Evolutionary conservation across 2,329 filamentous ascomycete genomes (phyloP).

Genomic region (Scorias spongiosa): DNA sequence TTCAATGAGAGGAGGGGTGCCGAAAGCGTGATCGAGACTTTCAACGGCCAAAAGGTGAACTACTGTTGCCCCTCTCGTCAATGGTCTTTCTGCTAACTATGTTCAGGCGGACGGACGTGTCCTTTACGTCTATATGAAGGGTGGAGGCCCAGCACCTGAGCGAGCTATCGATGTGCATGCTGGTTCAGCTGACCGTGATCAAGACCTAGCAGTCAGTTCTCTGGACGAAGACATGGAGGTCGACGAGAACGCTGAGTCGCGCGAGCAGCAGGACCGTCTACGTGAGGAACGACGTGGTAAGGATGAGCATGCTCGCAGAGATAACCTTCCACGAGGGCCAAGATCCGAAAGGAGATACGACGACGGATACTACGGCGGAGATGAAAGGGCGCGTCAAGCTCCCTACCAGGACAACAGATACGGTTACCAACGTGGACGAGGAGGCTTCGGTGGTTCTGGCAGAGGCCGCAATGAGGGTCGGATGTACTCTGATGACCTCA

Average conservation of each 20-base stretch:
- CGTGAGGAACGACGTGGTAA: conserved; percentile 18
- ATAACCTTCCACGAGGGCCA: conserved; percentile 9
- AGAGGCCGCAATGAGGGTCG: conserved; percentile 14
- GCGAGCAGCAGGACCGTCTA: conserved; percentile 15
- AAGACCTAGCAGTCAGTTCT: conserved; percentile 4
- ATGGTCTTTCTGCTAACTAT: conserved; percentile 5
- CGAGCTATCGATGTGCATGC: not conserved
- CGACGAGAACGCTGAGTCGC: conserved; percentile 19
- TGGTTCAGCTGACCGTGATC: not conserved
- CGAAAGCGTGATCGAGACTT: conserved; percentile 57
- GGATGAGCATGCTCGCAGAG: conserved; percentile 9
- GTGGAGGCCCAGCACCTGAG: not conserved
- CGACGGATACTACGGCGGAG: conserved; percentile 20
- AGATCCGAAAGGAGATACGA: conserved; percentile 8
- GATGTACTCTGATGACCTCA: conserved; percentile 16
- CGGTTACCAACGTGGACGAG: conserved; percentile 7
- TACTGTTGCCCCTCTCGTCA: not conserved
- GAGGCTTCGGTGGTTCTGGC: conserved; percentile 8
- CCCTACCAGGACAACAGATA: conserved; percentile 9
- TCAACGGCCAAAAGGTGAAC: conserved; percentile 63
- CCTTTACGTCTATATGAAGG: conserved; percentile 57
- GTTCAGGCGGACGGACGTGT: conserved; percentile 57
- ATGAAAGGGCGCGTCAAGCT: conserved; percentile 6
- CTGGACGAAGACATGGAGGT: conserved; percentile 30
- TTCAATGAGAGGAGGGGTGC: conserved; percentile 59